These are phyloP conservation scores for Apiospora sp. DNA, from an alignment of 2,329 filamentous ascomycete genomes.

Conservation along the genomic window DNA sequence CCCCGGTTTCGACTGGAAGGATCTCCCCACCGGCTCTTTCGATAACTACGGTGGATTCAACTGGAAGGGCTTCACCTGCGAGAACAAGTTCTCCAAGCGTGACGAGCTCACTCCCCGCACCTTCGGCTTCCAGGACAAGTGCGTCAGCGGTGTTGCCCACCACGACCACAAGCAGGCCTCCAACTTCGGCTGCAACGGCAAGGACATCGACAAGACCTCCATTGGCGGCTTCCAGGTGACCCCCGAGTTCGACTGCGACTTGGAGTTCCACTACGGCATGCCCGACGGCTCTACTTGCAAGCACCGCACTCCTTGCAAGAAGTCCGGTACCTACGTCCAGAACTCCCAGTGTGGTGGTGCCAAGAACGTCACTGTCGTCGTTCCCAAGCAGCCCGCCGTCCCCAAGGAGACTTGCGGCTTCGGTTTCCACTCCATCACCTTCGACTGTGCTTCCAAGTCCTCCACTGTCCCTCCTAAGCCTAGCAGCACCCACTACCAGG, in stretches of 20 bases:
- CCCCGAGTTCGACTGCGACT: constrained; percentile 76
- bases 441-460: constrained; percentile 68
- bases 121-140: constrained; percentile 58
- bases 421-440: constrained; percentile 76
- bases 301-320: constrained; percentile 74
- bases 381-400: constrained; percentile 65
- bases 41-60: constrained; percentile 73
- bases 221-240: constrained; percentile 77
- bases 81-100: constrained; percentile 64
- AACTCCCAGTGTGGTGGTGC: constrained; percentile 96
- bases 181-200: constrained; percentile 62
- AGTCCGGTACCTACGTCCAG: constrained; percentile 72
- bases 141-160: constrained; percentile 64
- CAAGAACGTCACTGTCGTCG: constrained; percentile 77
- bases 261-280: constrained; percentile 91
- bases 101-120: constrained; percentile 61
- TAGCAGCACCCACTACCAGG: constrained; percentile 32
- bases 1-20: constrained; percentile 74
- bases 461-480: constrained; percentile 40
- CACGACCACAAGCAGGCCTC: constrained; percentile 57
- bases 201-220: constrained; percentile 70
- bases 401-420: constrained; percentile 70
- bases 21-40: constrained; percentile 69
- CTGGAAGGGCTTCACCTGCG: constrained; percentile 78
- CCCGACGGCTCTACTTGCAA: constrained; percentile 83